Evolutionary conservation across 371 early-diverging fungal species (phyloP), one percentile per base, ranked within the genome.

Genomic region (Dichotomocladium elegans): DNA sequence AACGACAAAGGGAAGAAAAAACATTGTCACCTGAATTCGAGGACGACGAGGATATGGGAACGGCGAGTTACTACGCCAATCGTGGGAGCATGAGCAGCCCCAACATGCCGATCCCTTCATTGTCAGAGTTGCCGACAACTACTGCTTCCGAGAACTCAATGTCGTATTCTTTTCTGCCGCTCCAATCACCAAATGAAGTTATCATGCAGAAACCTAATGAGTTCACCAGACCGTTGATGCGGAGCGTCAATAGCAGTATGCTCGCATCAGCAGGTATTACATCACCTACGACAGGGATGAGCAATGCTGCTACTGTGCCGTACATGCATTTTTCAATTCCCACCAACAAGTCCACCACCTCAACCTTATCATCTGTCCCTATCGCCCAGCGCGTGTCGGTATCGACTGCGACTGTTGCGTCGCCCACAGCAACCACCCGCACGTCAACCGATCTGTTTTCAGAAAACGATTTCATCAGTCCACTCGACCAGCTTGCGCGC

Each of bases 191-290:
- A 1, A 74, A 74, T 42, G 75, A 74, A 31, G 59, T 69, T 8
- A 40, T 55, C 9, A 53, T 56, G 10, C 75, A 74, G 29, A 74
- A 74, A 31, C 75, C 75, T 21, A 74, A 74, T 29, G 70, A 74
- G 40, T 67, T 69, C 24, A 64, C 73, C 5, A 37, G 46, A 41
- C 54, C 22, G 27, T 30, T 34, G 8, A 37, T 21, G 21, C 17
- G 7, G 60, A 48, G 49, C 26, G 35, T 63, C 7, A 66, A 61
- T 17, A 55, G 66, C 35, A 68, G 68, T 12, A 62, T 70, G 59
- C 53, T 61, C 24, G 45, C 52, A 4, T 51, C 53, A 3, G 35
- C 53, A 3, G 57, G 51, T 1, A 63, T 72, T 35, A 21, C 17
- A 37, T 48, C 49, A 24, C 49, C 49, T 2, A 26, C 45, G 29